Base-by-base conservation (phyloP, 495 filamentous ascomycete species). In the Podospora australis region DNA sequence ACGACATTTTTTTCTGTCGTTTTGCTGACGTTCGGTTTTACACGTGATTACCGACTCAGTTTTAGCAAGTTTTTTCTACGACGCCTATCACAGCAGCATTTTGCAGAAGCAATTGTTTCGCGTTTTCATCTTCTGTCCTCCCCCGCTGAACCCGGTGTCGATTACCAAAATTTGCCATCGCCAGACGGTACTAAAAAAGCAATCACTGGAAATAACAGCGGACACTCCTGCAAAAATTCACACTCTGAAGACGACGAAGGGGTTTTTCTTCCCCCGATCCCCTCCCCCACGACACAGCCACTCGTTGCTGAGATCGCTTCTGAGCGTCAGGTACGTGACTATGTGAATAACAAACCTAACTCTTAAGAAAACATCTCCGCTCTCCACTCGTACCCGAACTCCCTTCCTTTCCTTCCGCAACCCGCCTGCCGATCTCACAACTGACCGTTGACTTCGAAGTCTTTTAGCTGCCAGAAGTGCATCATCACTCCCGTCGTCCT, bases 281-380 rank as follows among this genome's bases (percentile, higher is more conserved):
- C 40, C 44, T 21, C 24, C 42, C 34, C 23, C 39, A 39, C 46
- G 17, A 39, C 42, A 46, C 50, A 52, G 43, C 49, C 60, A 53
- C 45, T 54, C 46, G 42, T 61, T 57, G 56, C 54, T 55, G 59
- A 54, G 61, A 64, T 64, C 58, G 48, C 59, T 66, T 60, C 54
- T 63, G 54, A 16, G 40, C 22, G 22, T 23, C n/a, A n/a, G 23
- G 23, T 43, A 43, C 21, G 40, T 28, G 6, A n/a, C n/a, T n/a
- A n/a, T n/a, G n/a, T n/a, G n/a, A n/a, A n/a, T n/a, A n/a, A n/a
- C n/a, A n/a, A n/a, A n/a, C n/a, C n/a, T n/a, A n/a, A n/a, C n/a
- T n/a, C n/a, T n/a, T n/a, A n/a, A n/a, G n/a, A n/a, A n/a, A n/a
- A n/a, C n/a, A n/a, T n/a, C n/a, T n/a, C n/a, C n/a, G n/a, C n/a